phyloP scores from a whole-genome alignment of 179 eudicot species.

The Nepenthes alata region DNA sequence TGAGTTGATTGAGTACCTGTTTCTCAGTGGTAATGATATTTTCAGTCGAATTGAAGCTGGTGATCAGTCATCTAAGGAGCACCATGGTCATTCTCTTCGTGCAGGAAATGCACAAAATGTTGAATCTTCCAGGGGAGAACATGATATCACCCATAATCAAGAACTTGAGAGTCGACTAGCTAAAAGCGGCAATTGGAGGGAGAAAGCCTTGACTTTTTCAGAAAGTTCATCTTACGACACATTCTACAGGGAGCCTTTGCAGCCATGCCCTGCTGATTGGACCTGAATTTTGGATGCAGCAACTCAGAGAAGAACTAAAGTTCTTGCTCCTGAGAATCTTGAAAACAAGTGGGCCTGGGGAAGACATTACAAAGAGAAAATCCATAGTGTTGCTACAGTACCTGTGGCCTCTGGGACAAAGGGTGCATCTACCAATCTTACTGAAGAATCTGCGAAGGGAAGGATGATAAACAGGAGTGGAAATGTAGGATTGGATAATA shows the following conservation, averaged over 20 bases:
- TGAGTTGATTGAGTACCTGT: conserved; percentile 68
- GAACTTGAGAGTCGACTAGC: conserved; percentile 20
- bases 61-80: conserved; percentile 34
- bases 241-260: conserved; percentile 27
- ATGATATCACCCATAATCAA: conserved; percentile 17
- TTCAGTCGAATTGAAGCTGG: conserved; percentile 29
- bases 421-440: conserved; percentile 7
- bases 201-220: conserved; percentile 24
- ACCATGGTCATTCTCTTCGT: conserved; percentile 19
- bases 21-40: conserved; percentile 41
- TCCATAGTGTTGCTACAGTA: conserved; percentile 35
- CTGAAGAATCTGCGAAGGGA: conserved; percentile 14
- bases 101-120: conserved; percentile 18
- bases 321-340: conserved; percentile 93
- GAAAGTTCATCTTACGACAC: conserved; percentile 18
- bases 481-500: conserved; percentile 15
- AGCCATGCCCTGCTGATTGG: conserved; percentile 67
- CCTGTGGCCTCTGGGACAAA: conserved; percentile 23
- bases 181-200: conserved; percentile 19
- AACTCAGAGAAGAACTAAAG: conserved; percentile 88
- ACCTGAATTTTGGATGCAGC: conserved; percentile 82
- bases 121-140: conserved; percentile 21
- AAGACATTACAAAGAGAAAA: conserved; percentile 70
- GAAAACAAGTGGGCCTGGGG: conserved; percentile 97
- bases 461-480: conserved; percentile 6